Evolutionary conservation across 2,329 filamentous ascomycete genomes (phyloP).

Genomic region (Teratosphaeria destructans): DNA sequence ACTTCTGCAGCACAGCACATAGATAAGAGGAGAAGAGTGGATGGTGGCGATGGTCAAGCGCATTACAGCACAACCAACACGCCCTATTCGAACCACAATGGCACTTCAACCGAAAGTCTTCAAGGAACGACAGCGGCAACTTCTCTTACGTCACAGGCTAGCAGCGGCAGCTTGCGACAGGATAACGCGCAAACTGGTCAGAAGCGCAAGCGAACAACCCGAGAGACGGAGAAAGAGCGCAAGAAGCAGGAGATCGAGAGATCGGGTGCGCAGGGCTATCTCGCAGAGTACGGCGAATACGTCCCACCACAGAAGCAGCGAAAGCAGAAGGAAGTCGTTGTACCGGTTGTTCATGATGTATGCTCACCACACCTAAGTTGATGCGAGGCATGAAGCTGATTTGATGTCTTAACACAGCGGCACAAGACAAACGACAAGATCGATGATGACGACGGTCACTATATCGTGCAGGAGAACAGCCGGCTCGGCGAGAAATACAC

Average conservation of each 20-base stretch:
- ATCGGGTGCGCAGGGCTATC: slow-evolving; percentile 19
- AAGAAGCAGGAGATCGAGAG: slow-evolving; percentile 22
- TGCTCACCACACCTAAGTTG: slow-evolving; percentile 16
- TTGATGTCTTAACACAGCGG: slow-evolving; percentile 10
- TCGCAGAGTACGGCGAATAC: slow-evolving; percentile 50
- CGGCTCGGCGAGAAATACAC: slow-evolving; percentile 82
- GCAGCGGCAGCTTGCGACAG: slow-evolving; percentile 49
- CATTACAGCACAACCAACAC: slow-evolving; percentile 42
- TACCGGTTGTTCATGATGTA: slow-evolving; percentile 51
- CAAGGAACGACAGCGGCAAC: slow-evolving; percentile 74
- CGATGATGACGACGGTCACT: slow-evolving; percentile 95
- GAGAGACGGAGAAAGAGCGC: slow-evolving; percentile 17
- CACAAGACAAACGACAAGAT: slow-evolving; percentile 50
- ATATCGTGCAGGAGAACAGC: slow-evolving; percentile 81
- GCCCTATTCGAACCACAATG: slow-evolving; percentile 61
- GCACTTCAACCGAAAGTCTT: slow-evolving; percentile 35
- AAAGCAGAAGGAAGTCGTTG: slow-evolving; percentile 62
- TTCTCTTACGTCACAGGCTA: slow-evolving; percentile 61
- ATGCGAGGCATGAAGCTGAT: background rate
- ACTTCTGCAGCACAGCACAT: slow-evolving; percentile 40
- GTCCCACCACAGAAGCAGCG: slow-evolving; percentile 77
- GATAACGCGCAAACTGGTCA: slow-evolving; percentile 61
- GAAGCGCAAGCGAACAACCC: slow-evolving; percentile 78
- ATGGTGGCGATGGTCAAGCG: slow-evolving; percentile 16
- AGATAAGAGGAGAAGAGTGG: slow-evolving; percentile 66